A percentile compares a stretch with the other conserved stretches of the same genome.
These are phyloP conservation scores for Rhododendron henanense DNA, from an alignment of 148 eudicot genomes.

Conservation along the genomic window DNA sequence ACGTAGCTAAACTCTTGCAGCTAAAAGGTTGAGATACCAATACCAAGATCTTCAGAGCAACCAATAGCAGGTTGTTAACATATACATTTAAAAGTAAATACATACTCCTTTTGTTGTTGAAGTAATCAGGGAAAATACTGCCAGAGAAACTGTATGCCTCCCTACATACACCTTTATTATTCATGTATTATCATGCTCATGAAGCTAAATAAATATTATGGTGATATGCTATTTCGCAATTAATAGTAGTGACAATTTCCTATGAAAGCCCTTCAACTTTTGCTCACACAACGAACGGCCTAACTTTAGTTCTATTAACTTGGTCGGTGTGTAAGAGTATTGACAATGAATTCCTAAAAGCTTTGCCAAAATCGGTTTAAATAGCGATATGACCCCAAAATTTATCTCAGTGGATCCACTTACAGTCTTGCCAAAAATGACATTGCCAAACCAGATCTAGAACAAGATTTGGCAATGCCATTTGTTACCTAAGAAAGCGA, in stretches of 20 bases:
- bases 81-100: not conserved
- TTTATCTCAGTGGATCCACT: not conserved
- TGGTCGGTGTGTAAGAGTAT: not conserved
- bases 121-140: not conserved
- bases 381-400: not conserved
- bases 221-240: not conserved
- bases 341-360: not conserved
- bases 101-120: not conserved
- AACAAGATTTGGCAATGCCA: not conserved
- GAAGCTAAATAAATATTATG: not conserved
- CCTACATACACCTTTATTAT: not conserved
- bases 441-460: not conserved
- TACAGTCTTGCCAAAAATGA: not conserved
- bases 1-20: not conserved
- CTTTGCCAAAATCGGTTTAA: not conserved
- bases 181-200: slow-evolving; percentile 1
- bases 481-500: not conserved
- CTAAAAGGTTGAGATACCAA: not conserved
- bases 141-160: not conserved
- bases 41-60: not conserved
- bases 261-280: not conserved
- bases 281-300: not conserved
- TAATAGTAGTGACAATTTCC: not conserved
- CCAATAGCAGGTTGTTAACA: not conserved
- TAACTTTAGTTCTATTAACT: not conserved